phyloP scores from a whole-genome alignment of 768 basidiomycete genomes.

The Auricularia auricula-judae region DNA sequence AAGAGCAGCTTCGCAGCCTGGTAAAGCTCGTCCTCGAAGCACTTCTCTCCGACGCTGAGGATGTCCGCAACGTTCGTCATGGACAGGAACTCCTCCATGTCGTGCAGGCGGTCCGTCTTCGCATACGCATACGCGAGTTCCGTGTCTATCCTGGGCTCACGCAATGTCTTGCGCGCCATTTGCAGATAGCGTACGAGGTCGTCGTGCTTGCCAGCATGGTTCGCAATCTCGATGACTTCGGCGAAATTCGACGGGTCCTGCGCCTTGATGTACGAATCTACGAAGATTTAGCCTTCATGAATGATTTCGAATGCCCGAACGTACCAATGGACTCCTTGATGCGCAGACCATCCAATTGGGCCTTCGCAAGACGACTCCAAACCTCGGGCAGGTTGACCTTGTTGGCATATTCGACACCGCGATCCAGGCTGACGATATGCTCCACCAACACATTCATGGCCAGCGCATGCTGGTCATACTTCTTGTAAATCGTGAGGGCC shows the following conservation, averaged over 20 bases:
- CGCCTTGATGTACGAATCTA: slow-evolving; percentile 97
- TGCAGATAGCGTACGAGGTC: slow-evolving; percentile 95
- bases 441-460: slow-evolving; percentile 98
- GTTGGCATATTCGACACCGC: slow-evolving; percentile 89
- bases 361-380: slow-evolving; percentile 97
- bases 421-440: slow-evolving; percentile 95
- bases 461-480: slow-evolving; percentile 88
- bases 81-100: slow-evolving; percentile 98
- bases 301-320: slow-evolving; percentile 12
- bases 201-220: slow-evolving; percentile 84
- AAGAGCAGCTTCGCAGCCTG: slow-evolving; percentile 95
- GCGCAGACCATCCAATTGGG: slow-evolving; percentile 93
- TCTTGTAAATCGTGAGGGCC: slow-evolving; percentile 94
- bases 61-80: slow-evolving; percentile 99
- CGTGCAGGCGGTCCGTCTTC: slow-evolving; percentile 78
- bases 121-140: slow-evolving; percentile 98
- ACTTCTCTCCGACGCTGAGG: slow-evolving; percentile 96
- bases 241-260: slow-evolving; percentile 88
- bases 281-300: neutral
- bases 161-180: slow-evolving; percentile 94
- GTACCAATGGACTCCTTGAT: slow-evolving; percentile 95
- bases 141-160: slow-evolving; percentile 97
- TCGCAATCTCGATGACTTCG: slow-evolving; percentile 94
- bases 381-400: slow-evolving; percentile 96
- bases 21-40: slow-evolving; percentile 96